A percentile compares a stretch with the other conserved stretches of the same genome.
phyloP scores from a whole-genome alignment of 2,329 filamentous ascomycete genomes.

The Phyllosticta citriasiana region DNA sequence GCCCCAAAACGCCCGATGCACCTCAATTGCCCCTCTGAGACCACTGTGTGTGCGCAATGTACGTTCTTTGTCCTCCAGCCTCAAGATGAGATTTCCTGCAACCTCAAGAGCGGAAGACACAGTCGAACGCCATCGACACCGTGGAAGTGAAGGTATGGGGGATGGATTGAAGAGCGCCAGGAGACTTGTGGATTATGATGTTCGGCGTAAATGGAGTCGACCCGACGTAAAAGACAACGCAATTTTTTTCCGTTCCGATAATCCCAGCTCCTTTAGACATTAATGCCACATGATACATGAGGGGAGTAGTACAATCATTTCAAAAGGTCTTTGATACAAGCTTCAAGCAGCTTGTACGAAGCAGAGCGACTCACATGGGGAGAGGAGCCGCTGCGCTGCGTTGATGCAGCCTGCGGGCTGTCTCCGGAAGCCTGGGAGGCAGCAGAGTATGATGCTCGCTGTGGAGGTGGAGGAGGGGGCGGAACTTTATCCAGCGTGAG shows the following conservation, averaged over 20 bases:
- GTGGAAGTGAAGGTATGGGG: background rate
- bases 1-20: background rate
- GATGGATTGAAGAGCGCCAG: background rate
- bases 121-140: background rate
- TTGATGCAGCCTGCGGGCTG: constrained; percentile 1
- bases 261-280: background rate
- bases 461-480: constrained; percentile 1
- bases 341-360: background rate
- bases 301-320: background rate
- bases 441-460: constrained; percentile 3
- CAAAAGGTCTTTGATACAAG: background rate
- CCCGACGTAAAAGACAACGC: background rate
- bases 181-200: background rate
- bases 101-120: background rate
- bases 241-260: background rate
- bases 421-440: constrained; percentile 5
- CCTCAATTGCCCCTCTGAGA: background rate
- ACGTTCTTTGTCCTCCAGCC: background rate
- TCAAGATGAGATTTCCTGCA: background rate
- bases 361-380: constrained; percentile 3
- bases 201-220: background rate
- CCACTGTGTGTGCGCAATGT: background rate
- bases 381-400: constrained; percentile 5
- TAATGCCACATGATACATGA: background rate
- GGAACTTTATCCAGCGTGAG: constrained; percentile 12